Conservation (phyloP, 1,139 yeast species). For the Hyphopichia pseudoburtonii region DNA sequence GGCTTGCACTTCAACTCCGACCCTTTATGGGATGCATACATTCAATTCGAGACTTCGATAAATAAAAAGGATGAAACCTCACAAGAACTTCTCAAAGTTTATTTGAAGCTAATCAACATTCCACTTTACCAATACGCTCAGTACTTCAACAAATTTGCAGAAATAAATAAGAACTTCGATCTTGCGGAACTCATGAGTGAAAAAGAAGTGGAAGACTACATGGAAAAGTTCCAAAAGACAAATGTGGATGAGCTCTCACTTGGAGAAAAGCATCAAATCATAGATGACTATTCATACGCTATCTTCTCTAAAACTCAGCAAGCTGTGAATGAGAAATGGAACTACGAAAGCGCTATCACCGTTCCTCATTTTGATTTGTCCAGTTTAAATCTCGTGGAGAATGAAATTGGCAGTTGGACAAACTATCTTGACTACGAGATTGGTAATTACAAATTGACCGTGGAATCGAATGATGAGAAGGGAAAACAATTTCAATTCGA, state of each 20-base stretch:
- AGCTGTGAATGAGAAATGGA: constrained; percentile 59
- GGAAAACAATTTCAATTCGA: constrained; percentile 8
- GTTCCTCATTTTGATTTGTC: constrained; percentile 44
- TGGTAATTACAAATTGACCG: constrained; percentile 6
- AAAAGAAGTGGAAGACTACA: constrained; percentile 18
- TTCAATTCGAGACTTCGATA: constrained; percentile 44
- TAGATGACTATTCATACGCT: constrained; percentile 42
- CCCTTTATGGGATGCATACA: constrained; percentile 62
- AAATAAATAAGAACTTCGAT: constrained; percentile 36
- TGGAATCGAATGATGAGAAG: not conserved
- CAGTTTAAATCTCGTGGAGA: constrained; percentile 15
- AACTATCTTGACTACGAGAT: constrained; percentile 51
- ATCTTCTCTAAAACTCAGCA: constrained; percentile 48
- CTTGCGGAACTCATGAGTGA: constrained; percentile 31
- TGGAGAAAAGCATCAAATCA: constrained; percentile 34
- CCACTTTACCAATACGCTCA: constrained; percentile 74
- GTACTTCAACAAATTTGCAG: constrained; percentile 53
- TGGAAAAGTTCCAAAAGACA: constrained; percentile 21
- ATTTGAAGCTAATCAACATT: constrained; percentile 43
- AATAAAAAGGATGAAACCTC: constrained; percentile 16
- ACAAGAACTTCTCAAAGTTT: constrained; percentile 19
- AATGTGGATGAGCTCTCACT: constrained; percentile 23
- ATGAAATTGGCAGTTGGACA: constrained; percentile 50
- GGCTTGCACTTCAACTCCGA: constrained; percentile 64
- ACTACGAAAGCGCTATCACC: constrained; percentile 53